Base-by-base conservation (phyloP, 257 asterid species). In the Salvia splendens region DNA sequence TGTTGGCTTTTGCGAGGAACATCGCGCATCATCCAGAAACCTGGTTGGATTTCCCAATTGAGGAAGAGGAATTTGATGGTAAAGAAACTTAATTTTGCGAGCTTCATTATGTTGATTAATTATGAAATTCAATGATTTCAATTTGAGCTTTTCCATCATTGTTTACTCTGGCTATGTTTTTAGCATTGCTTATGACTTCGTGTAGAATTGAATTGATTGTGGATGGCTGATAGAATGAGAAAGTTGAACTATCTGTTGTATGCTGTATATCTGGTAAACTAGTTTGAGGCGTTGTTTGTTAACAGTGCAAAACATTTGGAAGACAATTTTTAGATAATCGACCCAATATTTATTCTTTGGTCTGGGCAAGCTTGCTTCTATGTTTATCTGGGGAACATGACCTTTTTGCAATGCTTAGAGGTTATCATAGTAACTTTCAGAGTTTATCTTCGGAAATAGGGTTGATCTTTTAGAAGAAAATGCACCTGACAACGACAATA, bases 11-110 rank as follows among this genome's bases (percentile, higher is more conserved):
- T 30, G 96, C 96, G 7, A 86, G 67, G 77, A 87, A 94, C 70
- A 91, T 92, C 47, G 99, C 96, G 24, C 99, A 88, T 85, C 99
- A 94, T 79, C 97, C 99, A 0, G 99, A 94, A 85, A 94, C 99
- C 36, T 94, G 97, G 99, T 75, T 94, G 86, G 97, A 94, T 85
- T 94, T 91, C 71, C 97, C 99, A 0, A 77, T 88, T 12, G 99
- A 94, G 69, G 96, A 88, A 60, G 99, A 91, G 35, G 97, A 86
- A 49, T 85, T 83, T 62, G 91, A 88, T 66, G 97, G 99, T 91
- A 59, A 48, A 76, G 32, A 68, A 56, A 62, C 65, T 45, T 48
- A 24, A 33, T 48, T 66, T 20, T 55, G 5, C 33, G 40, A 32
- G 73, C 56, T 67, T 68, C 50, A 48, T 20, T 32, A 32, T 67